Conservation (phyloP, 2,329 filamentous ascomycete species). For the Scopulariopsis brevicaulis region DNA sequence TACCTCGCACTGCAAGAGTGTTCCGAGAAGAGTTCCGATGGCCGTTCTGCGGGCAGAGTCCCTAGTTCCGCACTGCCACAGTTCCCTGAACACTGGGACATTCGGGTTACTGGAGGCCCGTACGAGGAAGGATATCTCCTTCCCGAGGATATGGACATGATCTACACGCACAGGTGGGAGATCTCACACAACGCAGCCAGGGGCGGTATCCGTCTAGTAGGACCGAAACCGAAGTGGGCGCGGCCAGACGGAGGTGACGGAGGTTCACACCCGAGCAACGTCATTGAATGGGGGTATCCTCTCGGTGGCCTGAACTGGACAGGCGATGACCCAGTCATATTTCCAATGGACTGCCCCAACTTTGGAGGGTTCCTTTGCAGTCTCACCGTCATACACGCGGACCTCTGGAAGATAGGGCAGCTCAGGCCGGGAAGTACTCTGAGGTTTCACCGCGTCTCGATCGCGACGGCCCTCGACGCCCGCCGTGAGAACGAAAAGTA, state of each 20-base stretch:
- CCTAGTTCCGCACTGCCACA: background rate
- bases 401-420: slow-evolving; percentile 52
- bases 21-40: background rate
- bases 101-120: slow-evolving; percentile 18
- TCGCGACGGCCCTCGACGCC: background rate
- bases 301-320: slow-evolving; percentile 48
- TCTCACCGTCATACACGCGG: slow-evolving; percentile 42
- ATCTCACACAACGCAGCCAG: slow-evolving; percentile 50
- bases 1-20: background rate
- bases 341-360: slow-evolving; percentile 46
- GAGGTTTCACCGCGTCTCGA: background rate
- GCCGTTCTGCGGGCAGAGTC: background rate
- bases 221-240: slow-evolving; percentile 46
- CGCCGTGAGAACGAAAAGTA: background rate
- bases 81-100: slow-evolving; percentile 7
- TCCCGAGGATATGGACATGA: slow-evolving; percentile 38
- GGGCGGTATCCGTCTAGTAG: slow-evolving; percentile 47
- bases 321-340: slow-evolving; percentile 48
- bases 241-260: slow-evolving; percentile 49
- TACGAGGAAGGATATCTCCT: slow-evolving; percentile 17
- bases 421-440: slow-evolving; percentile 42
- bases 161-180: slow-evolving; percentile 45
- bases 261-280: slow-evolving; percentile 48
- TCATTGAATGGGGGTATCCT: slow-evolving; percentile 50
- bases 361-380: slow-evolving; percentile 48